Conservation (phyloP, 805 yeast species). For the Spathaspora gorwiae region DNA sequence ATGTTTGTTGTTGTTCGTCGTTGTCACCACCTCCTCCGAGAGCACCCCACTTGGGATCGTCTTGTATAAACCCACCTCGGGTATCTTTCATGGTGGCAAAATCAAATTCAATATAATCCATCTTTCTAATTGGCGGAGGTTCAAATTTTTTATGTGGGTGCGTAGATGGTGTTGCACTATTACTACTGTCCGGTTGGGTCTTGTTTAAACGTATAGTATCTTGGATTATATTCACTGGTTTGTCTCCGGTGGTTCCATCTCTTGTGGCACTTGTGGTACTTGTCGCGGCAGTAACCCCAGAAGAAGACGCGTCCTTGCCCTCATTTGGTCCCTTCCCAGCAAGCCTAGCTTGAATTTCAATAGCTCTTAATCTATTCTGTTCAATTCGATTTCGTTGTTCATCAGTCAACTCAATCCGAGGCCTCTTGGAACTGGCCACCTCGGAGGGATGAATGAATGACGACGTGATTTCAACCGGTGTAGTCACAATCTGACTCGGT, state of each 20-base stretch:
- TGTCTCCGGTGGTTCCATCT: too few species aligned
- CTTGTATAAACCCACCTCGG: conserved; percentile 74
- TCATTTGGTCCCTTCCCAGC: conserved; percentile 12
- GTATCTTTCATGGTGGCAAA: conserved; percentile 86
- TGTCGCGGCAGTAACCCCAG: conserved; percentile 12
- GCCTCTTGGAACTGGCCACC: conserved; percentile 13
- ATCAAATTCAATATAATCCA: conserved; percentile 79
- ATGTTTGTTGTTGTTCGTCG: conserved; percentile 14
- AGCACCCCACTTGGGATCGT: conserved; percentile 9
- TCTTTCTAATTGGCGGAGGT: conserved; percentile 43
- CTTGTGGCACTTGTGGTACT: not conserved
- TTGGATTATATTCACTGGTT: not conserved
- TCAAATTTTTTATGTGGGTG: conserved; percentile 11
- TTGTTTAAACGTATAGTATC: conserved; percentile 11
- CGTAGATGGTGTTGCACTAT: conserved; percentile 2
- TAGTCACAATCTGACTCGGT: conserved; percentile 5
- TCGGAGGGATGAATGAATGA: conserved; percentile 7
- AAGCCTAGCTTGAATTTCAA: conserved; percentile 34
- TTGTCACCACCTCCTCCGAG: conserved; percentile 8
- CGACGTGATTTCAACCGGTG: conserved; percentile 6
- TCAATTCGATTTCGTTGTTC: conserved; percentile 50
- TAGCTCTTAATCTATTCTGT: conserved; percentile 50
- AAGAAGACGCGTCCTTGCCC: conserved; percentile 12
- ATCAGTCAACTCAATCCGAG: conserved; percentile 35
- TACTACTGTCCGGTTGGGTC: conserved; percentile 6